phyloP scores from a whole-genome alignment of 306 rosid genomes.

The Pyrus communis region DNA sequence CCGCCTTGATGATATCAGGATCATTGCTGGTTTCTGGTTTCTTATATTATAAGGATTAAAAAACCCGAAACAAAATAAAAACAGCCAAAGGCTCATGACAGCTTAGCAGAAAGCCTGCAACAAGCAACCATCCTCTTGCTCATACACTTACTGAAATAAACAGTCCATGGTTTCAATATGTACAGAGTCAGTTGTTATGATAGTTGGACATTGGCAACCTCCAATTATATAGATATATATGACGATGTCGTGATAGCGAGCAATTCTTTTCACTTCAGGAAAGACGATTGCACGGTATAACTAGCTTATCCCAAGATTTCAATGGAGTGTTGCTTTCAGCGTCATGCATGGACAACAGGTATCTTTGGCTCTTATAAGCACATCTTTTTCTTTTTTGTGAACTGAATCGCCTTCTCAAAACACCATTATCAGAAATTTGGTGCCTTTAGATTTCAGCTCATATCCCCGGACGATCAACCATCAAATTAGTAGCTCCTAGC shows the following conservation, averaged over 20 bases:
- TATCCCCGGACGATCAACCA: not conserved
- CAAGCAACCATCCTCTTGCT: not conserved
- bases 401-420: not conserved
- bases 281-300: conserved; percentile 71
- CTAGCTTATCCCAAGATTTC: conserved; percentile 91
- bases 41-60: not conserved
- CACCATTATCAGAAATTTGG: not conserved
- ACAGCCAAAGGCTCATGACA: not conserved
- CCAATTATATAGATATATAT: too few species aligned
- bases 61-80: not conserved
- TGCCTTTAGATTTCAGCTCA: not conserved
- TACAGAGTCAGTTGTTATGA: not conserved
- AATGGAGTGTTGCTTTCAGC: conserved; percentile 77
- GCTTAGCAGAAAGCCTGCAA: not conserved
- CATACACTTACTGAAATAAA: not conserved
- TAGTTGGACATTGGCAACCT: too few species aligned
- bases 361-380: conserved; percentile 7
- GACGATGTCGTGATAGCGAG: not conserved
- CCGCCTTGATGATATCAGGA: not conserved
- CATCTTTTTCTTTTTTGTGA: not conserved
- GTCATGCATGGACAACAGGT: conserved; percentile 95
- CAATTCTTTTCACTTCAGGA: conserved; percentile 40
- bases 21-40: not conserved
- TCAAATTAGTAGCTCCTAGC: not conserved
- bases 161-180: not conserved